Percentiles rank a stretch among this genome's conserved stretches.
Evolutionary conservation across 2,329 filamentous ascomycete genomes (phyloP).

Genomic region (Apiospora marii): DNA sequence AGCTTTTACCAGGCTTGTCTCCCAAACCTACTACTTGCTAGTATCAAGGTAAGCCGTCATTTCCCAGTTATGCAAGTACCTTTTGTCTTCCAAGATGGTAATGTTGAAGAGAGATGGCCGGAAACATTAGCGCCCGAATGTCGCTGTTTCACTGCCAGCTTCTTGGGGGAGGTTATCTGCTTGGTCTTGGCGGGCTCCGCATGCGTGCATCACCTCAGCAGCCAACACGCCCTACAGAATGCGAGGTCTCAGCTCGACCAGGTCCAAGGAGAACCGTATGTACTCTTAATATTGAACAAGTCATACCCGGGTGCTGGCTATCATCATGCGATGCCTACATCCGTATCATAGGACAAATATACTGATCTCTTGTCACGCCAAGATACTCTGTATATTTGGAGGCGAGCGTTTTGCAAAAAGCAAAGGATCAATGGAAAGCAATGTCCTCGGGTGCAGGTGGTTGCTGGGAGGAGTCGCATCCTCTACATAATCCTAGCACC

Average conservation of each 20-base stretch:
- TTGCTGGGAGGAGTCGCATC: neutral
- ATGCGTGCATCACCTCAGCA: constrained; percentile 18
- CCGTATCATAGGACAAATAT: neutral
- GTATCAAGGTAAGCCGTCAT: neutral
- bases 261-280: neutral
- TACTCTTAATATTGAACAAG: neutral
- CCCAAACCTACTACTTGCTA: neutral
- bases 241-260: neutral
- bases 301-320: neutral
- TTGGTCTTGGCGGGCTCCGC: constrained; percentile 12
- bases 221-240: constrained; percentile 15
- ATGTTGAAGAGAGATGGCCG: neutral
- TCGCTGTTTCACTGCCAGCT: constrained; percentile 17
- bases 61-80: neutral
- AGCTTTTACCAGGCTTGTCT: neutral
- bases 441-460: neutral
- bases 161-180: neutral
- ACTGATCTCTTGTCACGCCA: neutral
- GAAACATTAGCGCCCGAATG: neutral
- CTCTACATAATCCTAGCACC: neutral
- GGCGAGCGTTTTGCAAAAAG: neutral
- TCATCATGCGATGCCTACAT: neutral
- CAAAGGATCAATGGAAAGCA: neutral
- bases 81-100: neutral
- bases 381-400: neutral